Conservation (phyloP, 2,329 filamentous ascomycete genomes). For the Aspergillus bombycis region DNA sequence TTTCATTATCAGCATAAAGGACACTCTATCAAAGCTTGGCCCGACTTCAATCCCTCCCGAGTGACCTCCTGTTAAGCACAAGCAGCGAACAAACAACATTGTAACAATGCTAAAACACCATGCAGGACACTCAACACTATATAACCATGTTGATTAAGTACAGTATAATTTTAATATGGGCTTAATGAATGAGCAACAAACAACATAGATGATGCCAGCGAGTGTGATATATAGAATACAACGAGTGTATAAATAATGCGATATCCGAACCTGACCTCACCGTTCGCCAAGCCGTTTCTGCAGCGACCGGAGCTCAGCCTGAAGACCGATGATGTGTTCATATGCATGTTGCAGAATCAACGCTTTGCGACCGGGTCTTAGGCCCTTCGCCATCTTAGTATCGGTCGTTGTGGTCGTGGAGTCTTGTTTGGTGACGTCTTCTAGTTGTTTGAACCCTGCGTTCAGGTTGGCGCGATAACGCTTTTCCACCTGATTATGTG, state of each 20-base stretch:
- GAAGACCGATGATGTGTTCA: neutral
- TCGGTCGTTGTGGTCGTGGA: neutral
- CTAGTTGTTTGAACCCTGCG: neutral
- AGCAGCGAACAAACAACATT: neutral
- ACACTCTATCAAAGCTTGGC: neutral
- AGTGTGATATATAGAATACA: neutral
- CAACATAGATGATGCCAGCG: neutral
- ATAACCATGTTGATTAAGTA: neutral
- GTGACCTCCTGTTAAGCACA: neutral
- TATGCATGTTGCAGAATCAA: neutral
- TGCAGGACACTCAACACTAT: no score
- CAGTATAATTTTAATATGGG: neutral
- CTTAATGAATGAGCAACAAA: neutral
- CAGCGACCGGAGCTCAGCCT: neutral
- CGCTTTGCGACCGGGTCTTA: slow-evolving; percentile 1
- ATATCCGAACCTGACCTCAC: neutral
- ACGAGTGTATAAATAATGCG: neutral
- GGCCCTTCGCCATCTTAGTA: neutral
- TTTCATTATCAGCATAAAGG: neutral
- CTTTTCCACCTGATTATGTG: slow-evolving; percentile 1
- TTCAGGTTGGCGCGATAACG: slow-evolving; percentile 1
- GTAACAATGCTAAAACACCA: neutral
- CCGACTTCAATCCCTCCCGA: neutral
- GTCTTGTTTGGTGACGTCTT: slow-evolving; percentile 1
- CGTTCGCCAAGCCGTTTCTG: neutral